Conservation (phyloP, 1,284 basidiomycete species). For the Termitomyces sp. region DNA sequence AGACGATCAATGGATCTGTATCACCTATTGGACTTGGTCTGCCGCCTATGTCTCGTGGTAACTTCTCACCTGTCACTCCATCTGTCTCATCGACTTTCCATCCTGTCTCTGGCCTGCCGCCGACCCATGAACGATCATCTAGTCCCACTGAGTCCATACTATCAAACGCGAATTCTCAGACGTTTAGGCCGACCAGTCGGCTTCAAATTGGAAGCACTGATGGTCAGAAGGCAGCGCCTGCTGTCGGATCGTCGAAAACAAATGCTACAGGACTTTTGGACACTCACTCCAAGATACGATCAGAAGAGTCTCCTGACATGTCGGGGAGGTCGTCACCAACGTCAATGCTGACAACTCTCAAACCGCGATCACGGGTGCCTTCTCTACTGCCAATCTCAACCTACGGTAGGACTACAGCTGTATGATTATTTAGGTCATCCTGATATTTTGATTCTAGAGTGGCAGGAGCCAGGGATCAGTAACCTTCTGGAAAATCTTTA, state of each 20-base stretch:
- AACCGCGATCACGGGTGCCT: conserved; percentile 39
- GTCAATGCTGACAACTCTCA: conserved; percentile 49
- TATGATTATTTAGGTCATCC: neutral
- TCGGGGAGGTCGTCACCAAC: conserved; percentile 71
- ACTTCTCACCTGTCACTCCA: conserved; percentile 28
- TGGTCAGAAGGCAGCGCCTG: conserved; percentile 78
- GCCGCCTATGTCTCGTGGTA: conserved; percentile 34
- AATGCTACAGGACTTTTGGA: conserved; percentile 77
- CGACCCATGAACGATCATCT: conserved; percentile 47
- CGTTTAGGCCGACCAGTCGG: conserved; percentile 52
- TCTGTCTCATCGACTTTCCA: conserved; percentile 20
- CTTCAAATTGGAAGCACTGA: conserved; percentile 65
- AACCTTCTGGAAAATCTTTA: conserved; percentile 87
- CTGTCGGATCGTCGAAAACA: conserved; percentile 73
- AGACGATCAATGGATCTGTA: conserved; percentile 63
- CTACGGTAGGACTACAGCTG: conserved; percentile 49
- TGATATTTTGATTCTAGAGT: conserved; percentile 45
- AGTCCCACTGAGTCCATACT: conserved; percentile 73
- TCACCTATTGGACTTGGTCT: conserved; percentile 50
- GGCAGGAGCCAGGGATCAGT: conserved; percentile 81
- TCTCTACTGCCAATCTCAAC: conserved; percentile 59
- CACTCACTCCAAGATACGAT: conserved; percentile 54
- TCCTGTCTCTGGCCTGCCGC: conserved; percentile 28
- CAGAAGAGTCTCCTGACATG: conserved; percentile 58
- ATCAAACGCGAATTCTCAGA: conserved; percentile 61